Base-by-base conservation (phyloP, 2,329 filamentous ascomycete species). In the Curvularia sp. region DNA sequence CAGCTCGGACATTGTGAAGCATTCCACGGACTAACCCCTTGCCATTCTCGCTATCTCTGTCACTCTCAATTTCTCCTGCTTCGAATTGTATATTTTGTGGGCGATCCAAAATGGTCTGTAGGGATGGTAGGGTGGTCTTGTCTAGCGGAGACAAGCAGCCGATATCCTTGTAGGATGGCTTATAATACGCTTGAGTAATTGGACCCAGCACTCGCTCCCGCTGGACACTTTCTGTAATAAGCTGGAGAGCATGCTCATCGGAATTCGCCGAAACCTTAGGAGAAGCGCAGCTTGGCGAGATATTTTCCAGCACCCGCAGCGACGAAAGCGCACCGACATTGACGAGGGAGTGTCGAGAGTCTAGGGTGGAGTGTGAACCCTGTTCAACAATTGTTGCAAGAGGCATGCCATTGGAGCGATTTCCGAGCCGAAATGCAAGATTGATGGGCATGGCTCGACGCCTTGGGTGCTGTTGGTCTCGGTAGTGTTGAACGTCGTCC, bases 361-460 rank as follows among this genome's bases (percentile, higher is more conserved):
- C 70, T 23, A 81, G 68, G 9, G 78, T 80, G 12, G 76, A 76
- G 43, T 73, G 69, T 13, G 79, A 81, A 57, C 68, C 71, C 49
- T 77, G 77, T 65, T 81, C 80, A 38, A 77, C 65, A 57, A 82
- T 81, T 13, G 78, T 79, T 27, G 75, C 76, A n/a, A 81, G 74
- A 12, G 76, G 76, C 34, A 68, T 75, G 52, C 74, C 76, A 62
- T 75, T 72, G 53, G 66, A 59, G 28, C 68, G 69, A 57, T 71
- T 74, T 53, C 67, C 56, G 50, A 68, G 61, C n/a, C 67, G 67
- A 49, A 62, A 63, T 49, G 67, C 63, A 57, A 69, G 58, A 55
- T 69, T 69, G 57, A 69, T 67, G 19, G 71, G 64, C 36, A 63
- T 55, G 54, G 56, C 61, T 50, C 67, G 66, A 55, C 53, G 50